Evolutionary conservation across 2,329 filamentous ascomycete species (phyloP).

Genomic region (Pestalotiopsis sp.): DNA sequence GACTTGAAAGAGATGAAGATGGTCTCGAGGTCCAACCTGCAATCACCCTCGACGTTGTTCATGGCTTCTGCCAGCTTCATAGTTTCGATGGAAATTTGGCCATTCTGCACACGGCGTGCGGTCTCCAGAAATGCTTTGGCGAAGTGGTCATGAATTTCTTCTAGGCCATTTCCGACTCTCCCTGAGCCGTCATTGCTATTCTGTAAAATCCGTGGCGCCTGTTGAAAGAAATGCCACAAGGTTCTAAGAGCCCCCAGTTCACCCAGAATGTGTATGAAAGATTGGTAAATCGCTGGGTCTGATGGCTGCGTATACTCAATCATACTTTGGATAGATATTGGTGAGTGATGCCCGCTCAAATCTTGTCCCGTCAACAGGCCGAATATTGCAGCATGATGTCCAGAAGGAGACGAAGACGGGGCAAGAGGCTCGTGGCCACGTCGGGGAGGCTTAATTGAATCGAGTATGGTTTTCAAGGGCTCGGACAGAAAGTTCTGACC

Average conservation of each 20-base stretch:
- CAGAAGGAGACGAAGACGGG: neutral
- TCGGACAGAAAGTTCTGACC: neutral
- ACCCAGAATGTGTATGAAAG: slow-evolving; percentile 24
- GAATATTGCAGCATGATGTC: slow-evolving; percentile 18
- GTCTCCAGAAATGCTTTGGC: neutral
- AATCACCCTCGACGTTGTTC: slow-evolving; percentile 19
- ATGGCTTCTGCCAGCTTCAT: slow-evolving; percentile 15
- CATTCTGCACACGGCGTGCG: neutral
- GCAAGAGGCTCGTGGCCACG: neutral
- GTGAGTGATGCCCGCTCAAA: slow-evolving; percentile 15
- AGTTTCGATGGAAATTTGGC: neutral
- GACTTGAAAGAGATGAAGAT: slow-evolving; percentile 21
- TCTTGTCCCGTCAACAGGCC: slow-evolving; percentile 28
- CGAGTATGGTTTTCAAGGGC: neutral
- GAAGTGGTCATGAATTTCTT: neutral
- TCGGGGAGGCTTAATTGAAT: neutral
- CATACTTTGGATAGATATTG: neutral
- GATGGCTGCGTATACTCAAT: neutral
- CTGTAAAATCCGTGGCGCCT: neutral
- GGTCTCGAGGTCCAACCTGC: slow-evolving; percentile 24
- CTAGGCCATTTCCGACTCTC: neutral
- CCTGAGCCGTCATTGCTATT: neutral
- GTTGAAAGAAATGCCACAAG: slow-evolving; percentile 25
- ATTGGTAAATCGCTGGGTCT: neutral
- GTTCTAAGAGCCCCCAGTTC: slow-evolving; percentile 31